Base-by-base conservation (phyloP, 805 yeast species). In the Candida nitratophila region DNA sequence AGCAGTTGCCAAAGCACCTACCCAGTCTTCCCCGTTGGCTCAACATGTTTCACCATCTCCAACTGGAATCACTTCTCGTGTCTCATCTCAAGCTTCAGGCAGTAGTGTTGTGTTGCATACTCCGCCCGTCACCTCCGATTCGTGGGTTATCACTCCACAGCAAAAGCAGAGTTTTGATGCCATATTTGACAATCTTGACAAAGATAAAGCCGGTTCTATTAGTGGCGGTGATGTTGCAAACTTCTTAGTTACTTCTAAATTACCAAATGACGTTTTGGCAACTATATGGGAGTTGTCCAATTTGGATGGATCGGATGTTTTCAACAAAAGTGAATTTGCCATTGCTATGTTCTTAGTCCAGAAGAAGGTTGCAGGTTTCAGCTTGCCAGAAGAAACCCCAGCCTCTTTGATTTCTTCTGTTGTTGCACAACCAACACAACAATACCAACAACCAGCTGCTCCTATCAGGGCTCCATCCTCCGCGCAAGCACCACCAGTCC, bases 201-300 rank as follows among this genome's bases (percentile, higher is more conserved):
- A 81, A 51, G 41, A 66, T 8, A 72, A 75, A 30, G 46, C 68
- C 2, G 96, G 95, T 5, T 57, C 69, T 2, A 71, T 91, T 51
- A 76, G 82, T 20, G 83, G 96, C 3, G 78, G 73, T 47, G 87
- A 87, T 51, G 88, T 93, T 38, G 99, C 96, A 7, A 82, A 84
- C 8, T 88, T 90, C 60, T 77, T 93, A 54, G 81, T 87, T 73
- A 84, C 93, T 10, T 91, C 98, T 3, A 85, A 86, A 49, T 75
- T 93, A 47, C 75, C 81, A 42, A 96, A 90, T 56, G 90, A 86
- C 42, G 81, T 79, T 19, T 73, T 93, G 49, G 99, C 98, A 1
- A 68, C 79, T 21, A 81, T 91, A 37, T 93, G 99, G 99, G 99
- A 93, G 64, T 71, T 93, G 52, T 79, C 98, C 10, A 97, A 93